phyloP scores from a whole-genome alignment of 106 monocot species.

The Dendrobium officinale region DNA sequence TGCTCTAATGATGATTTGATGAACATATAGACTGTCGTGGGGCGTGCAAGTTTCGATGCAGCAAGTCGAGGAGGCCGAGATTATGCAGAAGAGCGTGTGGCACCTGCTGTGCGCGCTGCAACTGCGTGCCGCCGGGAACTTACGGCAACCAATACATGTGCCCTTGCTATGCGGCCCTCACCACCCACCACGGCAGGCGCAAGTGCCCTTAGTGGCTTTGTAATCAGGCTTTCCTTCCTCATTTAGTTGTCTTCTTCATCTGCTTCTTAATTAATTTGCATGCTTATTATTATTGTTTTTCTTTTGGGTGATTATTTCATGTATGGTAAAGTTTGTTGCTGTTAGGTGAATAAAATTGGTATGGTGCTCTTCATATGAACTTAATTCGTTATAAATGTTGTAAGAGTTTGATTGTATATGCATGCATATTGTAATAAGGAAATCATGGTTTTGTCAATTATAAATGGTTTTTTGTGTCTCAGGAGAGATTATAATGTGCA shows the following conservation, averaged over 20 bases:
- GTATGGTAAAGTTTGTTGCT: background rate
- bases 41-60: conserved; percentile 29
- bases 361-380: no score
- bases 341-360: no score
- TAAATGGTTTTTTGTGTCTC: no score
- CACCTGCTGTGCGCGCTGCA: conserved; percentile 42
- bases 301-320: background rate
- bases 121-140: conserved; percentile 55
- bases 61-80: conserved; percentile 31
- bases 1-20: no score
- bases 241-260: background rate
- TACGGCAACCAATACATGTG: conserved; percentile 34
- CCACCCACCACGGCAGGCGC: conserved; percentile 20
- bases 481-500: no score
- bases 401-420: no score
- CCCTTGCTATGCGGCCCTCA: conserved; percentile 42
- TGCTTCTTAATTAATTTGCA: background rate
- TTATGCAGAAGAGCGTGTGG: conserved; percentile 44
- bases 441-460: no score
- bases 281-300: background rate
- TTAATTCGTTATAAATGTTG: no score
- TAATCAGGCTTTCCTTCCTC: background rate
- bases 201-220: conserved; percentile 37
- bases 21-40: conserved; percentile 25
- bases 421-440: no score